Base-by-base conservation (phyloP, 352 stramenopile genomes). In the Globisporangium recalcitrans region DNA sequence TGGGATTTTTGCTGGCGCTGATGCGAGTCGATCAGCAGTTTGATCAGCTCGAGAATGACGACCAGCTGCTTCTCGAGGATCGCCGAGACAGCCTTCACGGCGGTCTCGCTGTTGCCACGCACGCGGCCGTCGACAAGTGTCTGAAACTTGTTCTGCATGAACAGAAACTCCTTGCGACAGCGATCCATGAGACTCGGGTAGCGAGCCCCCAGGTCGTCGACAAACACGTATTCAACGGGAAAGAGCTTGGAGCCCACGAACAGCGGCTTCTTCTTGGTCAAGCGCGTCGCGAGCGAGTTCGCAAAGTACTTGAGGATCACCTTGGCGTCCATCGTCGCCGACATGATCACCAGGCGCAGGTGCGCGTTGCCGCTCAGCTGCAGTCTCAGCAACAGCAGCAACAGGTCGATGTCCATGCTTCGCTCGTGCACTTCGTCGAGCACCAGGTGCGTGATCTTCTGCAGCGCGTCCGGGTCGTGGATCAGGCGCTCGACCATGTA, bases 351-450 rank as follows among this genome's bases (percentile, higher is more conserved):
- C 2, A 99, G 67, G 5, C 91, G 82, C 4, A 98, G 73, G 40
- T 92, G 70, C 14, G 71, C 52, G 49, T 89, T 71, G 16, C 84
- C 49, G 49, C 77, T 78, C n/a, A 90, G 60, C 54, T 91, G 75
- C 5, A 90, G 68, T 22, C 95, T 88, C 27, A 96, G 81, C 26
- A 99, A 70, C 16, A 98, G 67, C 27, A 98, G 89, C 3, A 99
- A 71, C 24, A 99, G 78, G 62, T 99, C 97, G 14, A 97, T 96
- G 69, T 99, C 97, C 68, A 99, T 97, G 42, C 81, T 97, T 6
- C 92, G 89, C 51, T 97, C 91, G 65, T 97, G 91, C 24, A 98
- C 93, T 80, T 99, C 96, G 55, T 99, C 96, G 44, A 99, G 89
- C 19, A 99, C 87, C 16, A 99, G 74, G 70, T 99, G 96, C 38